phyloP scores from a whole-genome alignment of 2,329 filamentous ascomycete genomes.

The Alternaria novae-zelandiae region DNA sequence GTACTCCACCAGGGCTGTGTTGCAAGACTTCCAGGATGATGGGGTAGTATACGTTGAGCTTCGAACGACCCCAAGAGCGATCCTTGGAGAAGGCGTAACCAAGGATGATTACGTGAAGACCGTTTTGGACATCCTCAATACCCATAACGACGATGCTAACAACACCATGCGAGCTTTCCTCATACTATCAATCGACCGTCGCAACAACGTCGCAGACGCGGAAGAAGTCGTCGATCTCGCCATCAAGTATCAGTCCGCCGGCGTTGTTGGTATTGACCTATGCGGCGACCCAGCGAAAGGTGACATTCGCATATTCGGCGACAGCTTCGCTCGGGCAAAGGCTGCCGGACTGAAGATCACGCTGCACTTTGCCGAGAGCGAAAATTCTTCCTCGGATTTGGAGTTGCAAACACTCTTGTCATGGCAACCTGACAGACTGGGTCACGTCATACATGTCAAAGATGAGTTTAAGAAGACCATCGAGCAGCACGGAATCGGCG shows the following conservation, averaged over 20 bases:
- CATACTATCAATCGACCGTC: conserved; percentile 77
- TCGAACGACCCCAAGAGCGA: conserved; percentile 76
- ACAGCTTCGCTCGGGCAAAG: conserved; percentile 65
- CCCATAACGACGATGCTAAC: conserved; percentile 52
- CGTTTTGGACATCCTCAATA: conserved; percentile 68
- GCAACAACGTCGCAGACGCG: conserved; percentile 65
- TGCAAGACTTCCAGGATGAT: conserved; percentile 66
- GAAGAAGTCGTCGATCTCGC: conserved; percentile 70
- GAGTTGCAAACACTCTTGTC: conserved; percentile 70
- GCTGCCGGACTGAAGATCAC: conserved; percentile 67
- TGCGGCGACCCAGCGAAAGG: conserved; percentile 76
- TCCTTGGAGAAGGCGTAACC: conserved; percentile 61
- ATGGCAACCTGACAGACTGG: conserved; percentile 72
- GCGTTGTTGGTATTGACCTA: conserved; percentile 77
- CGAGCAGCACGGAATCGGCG: conserved; percentile 60
- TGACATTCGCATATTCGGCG: conserved; percentile 65
- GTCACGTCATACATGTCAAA: conserved; percentile 79
- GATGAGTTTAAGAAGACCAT: conserved; percentile 66
- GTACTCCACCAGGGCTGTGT: conserved; percentile 68
- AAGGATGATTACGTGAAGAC: conserved; percentile 69
- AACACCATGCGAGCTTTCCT: conserved; percentile 65
- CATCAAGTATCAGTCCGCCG: conserved; percentile 56
- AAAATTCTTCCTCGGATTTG: conserved; percentile 59
- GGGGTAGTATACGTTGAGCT: conserved; percentile 81
- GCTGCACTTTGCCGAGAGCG: conserved; percentile 78